Conservation (phyloP, 352 stramenopile genomes). For the Globisporangium alternatum region DNA sequence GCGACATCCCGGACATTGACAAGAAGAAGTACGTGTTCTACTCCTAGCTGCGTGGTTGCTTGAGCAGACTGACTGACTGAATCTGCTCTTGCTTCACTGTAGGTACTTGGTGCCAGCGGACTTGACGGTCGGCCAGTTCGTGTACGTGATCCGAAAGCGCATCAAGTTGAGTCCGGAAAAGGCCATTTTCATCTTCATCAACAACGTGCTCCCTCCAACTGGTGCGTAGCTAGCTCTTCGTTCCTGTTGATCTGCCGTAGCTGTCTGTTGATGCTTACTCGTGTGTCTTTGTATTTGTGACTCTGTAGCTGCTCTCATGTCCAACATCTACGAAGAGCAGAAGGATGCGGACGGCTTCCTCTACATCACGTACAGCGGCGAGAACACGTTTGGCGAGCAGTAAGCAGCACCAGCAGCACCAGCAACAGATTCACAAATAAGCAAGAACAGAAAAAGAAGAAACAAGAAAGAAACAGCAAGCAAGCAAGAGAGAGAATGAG, state of each 20-base stretch:
- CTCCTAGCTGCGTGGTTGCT: neutral
- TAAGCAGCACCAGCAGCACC: slow-evolving; percentile 23
- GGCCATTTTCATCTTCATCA: slow-evolving; percentile 99
- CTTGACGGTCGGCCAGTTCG: slow-evolving; percentile 98
- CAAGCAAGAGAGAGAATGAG: slow-evolving; percentile 7
- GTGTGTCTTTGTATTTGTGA: slow-evolving; percentile 4
- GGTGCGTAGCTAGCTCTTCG: slow-evolving; percentile 33
- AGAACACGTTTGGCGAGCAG: slow-evolving; percentile 98
- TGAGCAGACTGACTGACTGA: neutral
- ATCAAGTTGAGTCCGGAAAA: slow-evolving; percentile 98
- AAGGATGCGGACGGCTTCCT: slow-evolving; percentile 99
- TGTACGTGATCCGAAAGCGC: slow-evolving; percentile 99
- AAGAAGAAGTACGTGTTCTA: slow-evolving; percentile 95
- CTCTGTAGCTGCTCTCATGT: slow-evolving; percentile 93
- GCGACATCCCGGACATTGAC: slow-evolving; percentile 99
- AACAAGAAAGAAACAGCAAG: slow-evolving; percentile 7
- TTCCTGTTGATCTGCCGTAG: neutral
- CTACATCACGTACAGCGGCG: slow-evolving; percentile 99
- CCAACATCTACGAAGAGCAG: slow-evolving; percentile 99
- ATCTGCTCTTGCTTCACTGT: neutral
- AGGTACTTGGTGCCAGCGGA: slow-evolving; percentile 95
- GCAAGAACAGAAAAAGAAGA: slow-evolving; percentile 1
- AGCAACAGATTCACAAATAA: slow-evolving; percentile 7
- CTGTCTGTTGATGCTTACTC: neutral
- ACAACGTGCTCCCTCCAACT: slow-evolving; percentile 97